Evolutionary conservation across 495 filamentous ascomycete genomes (phyloP).

Genomic region (Tuber aestivum): DNA sequence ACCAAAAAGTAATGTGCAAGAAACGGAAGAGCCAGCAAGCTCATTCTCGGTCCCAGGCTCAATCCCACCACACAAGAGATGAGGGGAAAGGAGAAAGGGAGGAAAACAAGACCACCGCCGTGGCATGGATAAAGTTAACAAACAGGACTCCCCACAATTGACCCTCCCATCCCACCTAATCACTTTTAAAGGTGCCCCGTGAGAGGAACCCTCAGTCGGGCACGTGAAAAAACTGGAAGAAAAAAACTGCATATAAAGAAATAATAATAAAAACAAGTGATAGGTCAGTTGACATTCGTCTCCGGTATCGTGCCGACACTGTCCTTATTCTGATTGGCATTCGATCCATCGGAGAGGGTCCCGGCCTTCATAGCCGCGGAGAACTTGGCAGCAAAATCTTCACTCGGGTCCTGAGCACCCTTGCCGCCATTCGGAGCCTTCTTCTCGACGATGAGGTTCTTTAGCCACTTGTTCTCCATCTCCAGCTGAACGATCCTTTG

Average conservation of each 20-base stretch:
- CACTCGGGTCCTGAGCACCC: slow-evolving; percentile 21
- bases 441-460: slow-evolving; percentile 89
- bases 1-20: background rate
- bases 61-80: background rate
- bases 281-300: slow-evolving; percentile 12
- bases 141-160: slow-evolving; percentile 23
- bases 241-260: slow-evolving; percentile 19
- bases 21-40: background rate
- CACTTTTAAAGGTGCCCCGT: background rate
- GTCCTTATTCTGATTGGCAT: slow-evolving; percentile 11
- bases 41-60: background rate
- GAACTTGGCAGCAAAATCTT: slow-evolving; percentile 27
- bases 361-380: slow-evolving; percentile 28
- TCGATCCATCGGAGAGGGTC: background rate
- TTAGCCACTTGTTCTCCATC: slow-evolving; percentile 96
- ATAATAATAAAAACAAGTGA: slow-evolving; percentile 14
- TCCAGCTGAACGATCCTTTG: slow-evolving; percentile 76
- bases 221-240: background rate
- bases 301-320: slow-evolving; percentile 13
- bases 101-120: background rate
- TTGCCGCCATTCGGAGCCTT: slow-evolving; percentile 52
- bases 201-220: background rate
- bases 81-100: slow-evolving; percentile 3
- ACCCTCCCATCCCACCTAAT: slow-evolving; percentile 20
- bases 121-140: background rate